A percentile compares a stretch with the other conserved stretches of the same genome.
Conservation (phyloP, 129 eudicot genomes). For the Chrysanthemum seticuspe region DNA sequence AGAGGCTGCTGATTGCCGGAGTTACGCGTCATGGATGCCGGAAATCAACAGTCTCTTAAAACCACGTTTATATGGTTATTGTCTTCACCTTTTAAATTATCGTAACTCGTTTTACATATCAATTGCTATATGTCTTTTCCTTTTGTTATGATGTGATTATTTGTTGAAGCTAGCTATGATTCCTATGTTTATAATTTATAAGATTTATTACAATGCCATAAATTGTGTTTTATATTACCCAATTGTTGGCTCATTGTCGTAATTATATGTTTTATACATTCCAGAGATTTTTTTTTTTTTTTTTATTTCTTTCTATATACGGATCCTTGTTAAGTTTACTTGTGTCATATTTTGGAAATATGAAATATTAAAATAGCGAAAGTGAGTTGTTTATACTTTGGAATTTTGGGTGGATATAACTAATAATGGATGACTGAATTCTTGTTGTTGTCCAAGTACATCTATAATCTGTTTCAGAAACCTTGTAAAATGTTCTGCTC, state of each 20-base stretch:
- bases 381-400: not conserved
- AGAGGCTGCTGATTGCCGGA: conserved; percentile 33
- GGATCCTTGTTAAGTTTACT: no score
- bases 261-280: no score
- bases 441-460: not conserved
- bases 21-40: conserved; percentile 12
- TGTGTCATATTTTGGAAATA: not conserved
- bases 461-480: not conserved
- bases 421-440: not conserved
- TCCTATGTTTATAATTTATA: not conserved
- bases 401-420: not conserved
- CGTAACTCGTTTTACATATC: no score
- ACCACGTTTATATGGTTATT: conserved; percentile 9
- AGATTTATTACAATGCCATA: not conserved
- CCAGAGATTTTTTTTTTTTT: no score
- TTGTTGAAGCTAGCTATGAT: no score
- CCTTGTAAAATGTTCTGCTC: not conserved
- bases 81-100: conserved; percentile 3
- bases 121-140: not conserved
- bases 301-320: no score
- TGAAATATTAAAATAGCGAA: not conserved
- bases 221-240: not conserved
- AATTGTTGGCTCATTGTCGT: no score
- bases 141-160: not conserved
- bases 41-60: conserved; percentile 29